Base-by-base conservation (phyloP, 495 filamentous ascomycete genomes). In the Baudoinia panamericana region DNA sequence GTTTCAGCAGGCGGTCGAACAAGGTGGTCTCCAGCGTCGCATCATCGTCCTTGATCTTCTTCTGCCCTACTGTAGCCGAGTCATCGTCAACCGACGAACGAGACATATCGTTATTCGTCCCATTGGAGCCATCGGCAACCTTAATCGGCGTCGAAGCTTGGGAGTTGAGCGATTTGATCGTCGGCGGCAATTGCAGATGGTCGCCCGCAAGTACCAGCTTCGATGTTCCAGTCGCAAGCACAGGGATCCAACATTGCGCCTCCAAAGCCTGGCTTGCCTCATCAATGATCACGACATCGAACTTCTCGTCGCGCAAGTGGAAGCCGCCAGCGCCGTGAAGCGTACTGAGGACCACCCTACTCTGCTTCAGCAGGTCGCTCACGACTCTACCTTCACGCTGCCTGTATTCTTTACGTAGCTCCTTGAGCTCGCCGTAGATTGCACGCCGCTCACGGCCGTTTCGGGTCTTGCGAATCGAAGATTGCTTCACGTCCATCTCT, bases 231-330 rank as follows among this genome's bases (percentile, higher is more conserved):
- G 49, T 50, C 37, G 41, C 59, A 12, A 94, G 65, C 22, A 97
- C 60, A 11, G 92, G 75, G n/a, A 95, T 86, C 90, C 90, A 97
- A 60, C 87, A 96, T 58, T 96, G 90, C 1, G 92, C 85, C 58
- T 97, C 90, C 11, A 97, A 68, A 3, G 90, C 90, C 57, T 97
- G 90, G 56, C 82, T 90, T 0, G 85, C 90, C 63, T 97, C 90
- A 53, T 97, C 90, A 28, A 97, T 82, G 23, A 96, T 73, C 2
- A 96, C 84, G 4, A 94, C 82, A 56, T 99, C 90, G 49, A 99
- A 99, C 39, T 72, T 60, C 54, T 92, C 78, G 41, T 75, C 70
- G 45, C 71, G 75, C 16, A 94, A 63, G 60, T 94, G 87, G 48
- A 75, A 79, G 0, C 87, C 84, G 0, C 90, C 92, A 2, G 87